Evolutionary conservation across 768 basidiomycete genomes (phyloP), one percentile per base, ranked within the genome.

Genomic region (Rhodotorula paludigena): DNA sequence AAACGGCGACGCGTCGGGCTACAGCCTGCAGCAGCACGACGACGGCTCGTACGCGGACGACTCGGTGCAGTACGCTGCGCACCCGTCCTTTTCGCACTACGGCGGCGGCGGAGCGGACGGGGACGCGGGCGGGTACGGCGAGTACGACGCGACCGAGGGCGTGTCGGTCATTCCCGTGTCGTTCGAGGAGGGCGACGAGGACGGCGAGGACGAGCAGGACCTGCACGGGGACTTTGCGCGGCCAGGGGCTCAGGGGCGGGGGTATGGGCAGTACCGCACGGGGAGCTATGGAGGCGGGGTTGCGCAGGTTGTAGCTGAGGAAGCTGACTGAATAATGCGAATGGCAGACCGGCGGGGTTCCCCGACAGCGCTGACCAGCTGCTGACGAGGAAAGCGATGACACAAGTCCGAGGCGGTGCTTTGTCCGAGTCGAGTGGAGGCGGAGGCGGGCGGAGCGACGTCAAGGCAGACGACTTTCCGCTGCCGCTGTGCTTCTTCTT

Each of bases 111-210:
- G 48, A 9, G 41, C 15, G 41, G 41, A 21, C 42, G 47, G 28
- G n/a, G 14, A 39, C 49, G 49, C 18, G 20, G 30, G 51, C 3
- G 33, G 33, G 45, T 64, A 35, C 53, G 64, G 42, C 10, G 55
- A 28, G 28, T 61, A 63, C 62, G 53, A 56, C 38, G 62, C 54
- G 28, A 23, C 39, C 3, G 60, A 67, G 30, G 66, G 66, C 32
- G 66, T 67, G 15, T 28, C 49, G 39, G 66, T 67, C 25, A 60
- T 55, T 12, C 20, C 54, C 5, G 38, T 55, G 25, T 21, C 11
- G 25, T 21, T 49, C 28, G 35, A 45, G 32, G 39, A 32, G 16
- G 55, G 49, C 2, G 18, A 32, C 49, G 30, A 33, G 14, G 18
- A 33, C n/a, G 47, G 47, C 9, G n/a, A 48, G 14, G 48, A n/a